Conservation (phyloP, 345 rosid genomes). For the Rhodamnia argentea region DNA sequence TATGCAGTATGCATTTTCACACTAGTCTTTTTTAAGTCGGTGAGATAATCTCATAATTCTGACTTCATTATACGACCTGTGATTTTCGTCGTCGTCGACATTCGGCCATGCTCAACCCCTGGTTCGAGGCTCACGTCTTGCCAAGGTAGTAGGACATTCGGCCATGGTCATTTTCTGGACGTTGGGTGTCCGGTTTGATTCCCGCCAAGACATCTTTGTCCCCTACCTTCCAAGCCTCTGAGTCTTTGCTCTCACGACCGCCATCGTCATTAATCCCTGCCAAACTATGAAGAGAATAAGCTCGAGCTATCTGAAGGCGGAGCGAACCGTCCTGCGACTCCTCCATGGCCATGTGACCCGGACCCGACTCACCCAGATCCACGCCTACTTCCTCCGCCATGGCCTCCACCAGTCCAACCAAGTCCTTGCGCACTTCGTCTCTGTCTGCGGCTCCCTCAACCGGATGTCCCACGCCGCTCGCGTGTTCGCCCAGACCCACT, state of each 20-base stretch:
- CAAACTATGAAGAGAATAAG: conserved; percentile 1
- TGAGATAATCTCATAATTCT: not conserved
- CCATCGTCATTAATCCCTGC: not conserved
- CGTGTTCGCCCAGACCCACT: conserved; percentile 1
- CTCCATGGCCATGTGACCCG: conserved; percentile 5
- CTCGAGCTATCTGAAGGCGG: conserved; percentile 2
- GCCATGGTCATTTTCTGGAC: not conserved
- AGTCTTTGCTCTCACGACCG: not conserved
- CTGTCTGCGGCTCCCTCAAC: conserved; percentile 2
- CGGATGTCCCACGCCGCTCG: conserved; percentile 3
- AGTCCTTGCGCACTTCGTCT: conserved; percentile 11
- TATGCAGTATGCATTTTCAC: not conserved
- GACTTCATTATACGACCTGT: not conserved
- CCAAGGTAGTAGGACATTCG: not conserved
- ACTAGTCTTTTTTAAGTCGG: accelerated
- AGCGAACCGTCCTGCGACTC: conserved; percentile 9
- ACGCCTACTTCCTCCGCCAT: conserved; percentile 10
- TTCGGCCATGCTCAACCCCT: not conserved
- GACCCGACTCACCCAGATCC: conserved; percentile 1
- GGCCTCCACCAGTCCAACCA: conserved; percentile 10
- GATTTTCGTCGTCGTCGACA: not conserved
- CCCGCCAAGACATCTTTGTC: not conserved
- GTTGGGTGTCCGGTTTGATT: not conserved
- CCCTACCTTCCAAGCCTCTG: not conserved
- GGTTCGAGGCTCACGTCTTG: not conserved